Evolutionary conservation across 176 grass and related monocot genomes (phyloP), one percentile per base, ranked within the genome.

Genomic region (Thinopyrum elongatum): DNA sequence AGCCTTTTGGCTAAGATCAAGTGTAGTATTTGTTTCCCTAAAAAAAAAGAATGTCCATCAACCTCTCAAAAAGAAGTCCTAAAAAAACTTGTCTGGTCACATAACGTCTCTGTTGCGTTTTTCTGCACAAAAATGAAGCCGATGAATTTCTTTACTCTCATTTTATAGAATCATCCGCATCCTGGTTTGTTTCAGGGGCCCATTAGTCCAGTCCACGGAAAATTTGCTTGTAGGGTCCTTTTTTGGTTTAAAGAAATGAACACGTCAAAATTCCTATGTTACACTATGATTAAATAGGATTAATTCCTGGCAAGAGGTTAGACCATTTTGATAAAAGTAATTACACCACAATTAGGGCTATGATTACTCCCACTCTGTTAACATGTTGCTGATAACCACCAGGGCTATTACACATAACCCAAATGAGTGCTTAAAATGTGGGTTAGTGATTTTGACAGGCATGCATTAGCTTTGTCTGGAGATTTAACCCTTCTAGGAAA

Each of bases 1-100:
- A 87, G 71, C 81, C 84, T 94, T 91, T 94, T 85, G 87, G 87
- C 92, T 94, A 90, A 90, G 82, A 90, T 90, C 87, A 90, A 94
- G 87, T 91, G 86, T 93, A 93, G 86, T 93, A 90, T 93, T 60
- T 91, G n/a, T 73, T 73, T 38, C 8, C 36, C 7, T 38, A 38
- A 46, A 46, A 47, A 47, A 15, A 44, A 44, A 44, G 3, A 13
- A 11, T 41, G 41, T 4, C 12, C 44, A 47, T 47, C 41, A 42
- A 12, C 41, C 41, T 42, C 41, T 42, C 41, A 42, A 3, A 11
- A 42, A 42, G 10, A 42, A 42, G 10, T 42, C 41, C 14, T 49
- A 49, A 5, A 15, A 16, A 69, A 55, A 7, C 49, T 19, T 55
- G 17, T 6, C 1, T 19, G 16, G 51, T 21, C 17, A 21, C 17